Conservation (phyloP, 2,329 filamentous ascomycete species). For the Lojkania enalia region DNA sequence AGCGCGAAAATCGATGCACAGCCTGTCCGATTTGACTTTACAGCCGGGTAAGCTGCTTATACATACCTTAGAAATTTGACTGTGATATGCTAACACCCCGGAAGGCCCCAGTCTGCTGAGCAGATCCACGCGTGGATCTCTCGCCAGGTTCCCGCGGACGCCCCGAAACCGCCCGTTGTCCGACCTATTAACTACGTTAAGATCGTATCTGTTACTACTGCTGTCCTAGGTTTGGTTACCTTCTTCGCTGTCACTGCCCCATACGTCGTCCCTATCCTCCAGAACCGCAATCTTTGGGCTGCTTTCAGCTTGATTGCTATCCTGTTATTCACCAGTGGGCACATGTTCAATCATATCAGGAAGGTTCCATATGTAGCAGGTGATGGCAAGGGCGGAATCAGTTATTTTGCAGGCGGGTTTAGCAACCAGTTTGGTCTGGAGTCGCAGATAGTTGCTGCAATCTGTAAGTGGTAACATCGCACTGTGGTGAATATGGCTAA, state of each 20-base stretch:
- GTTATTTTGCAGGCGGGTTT: constrained; percentile 89
- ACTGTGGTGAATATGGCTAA: constrained; percentile 11
- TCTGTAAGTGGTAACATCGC: constrained; percentile 69
- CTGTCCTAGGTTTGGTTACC: constrained; percentile 71
- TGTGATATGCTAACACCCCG: constrained; percentile 15
- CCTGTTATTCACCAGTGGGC: constrained; percentile 89
- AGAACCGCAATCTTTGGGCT: constrained; percentile 93
- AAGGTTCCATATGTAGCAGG: constrained; percentile 90
- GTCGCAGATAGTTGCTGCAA: constrained; percentile 89
- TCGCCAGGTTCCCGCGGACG: constrained; percentile 70
- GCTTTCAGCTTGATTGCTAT: constrained; percentile 85
- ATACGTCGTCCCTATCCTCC: constrained; percentile 78
- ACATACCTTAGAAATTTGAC: background rate
- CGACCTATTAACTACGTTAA: constrained; percentile 87
- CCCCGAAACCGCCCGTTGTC: constrained; percentile 72
- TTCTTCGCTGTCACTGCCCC: constrained; percentile 72
- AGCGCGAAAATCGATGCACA: constrained; percentile 70
- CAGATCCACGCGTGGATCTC: constrained; percentile 77
- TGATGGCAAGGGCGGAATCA: constrained; percentile 82
- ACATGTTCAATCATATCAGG: constrained; percentile 99
- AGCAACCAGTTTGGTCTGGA: constrained; percentile 93
- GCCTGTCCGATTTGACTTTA: constrained; percentile 84
- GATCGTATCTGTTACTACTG: constrained; percentile 68
- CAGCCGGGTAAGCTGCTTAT: constrained; percentile 63
- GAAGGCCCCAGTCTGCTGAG: constrained; percentile 74